Percentiles rank a stretch among this genome's conserved stretches.
Evolutionary conservation across 1,284 basidiomycete genomes (phyloP).

Genomic region (Ceratobasidium sp.): DNA sequence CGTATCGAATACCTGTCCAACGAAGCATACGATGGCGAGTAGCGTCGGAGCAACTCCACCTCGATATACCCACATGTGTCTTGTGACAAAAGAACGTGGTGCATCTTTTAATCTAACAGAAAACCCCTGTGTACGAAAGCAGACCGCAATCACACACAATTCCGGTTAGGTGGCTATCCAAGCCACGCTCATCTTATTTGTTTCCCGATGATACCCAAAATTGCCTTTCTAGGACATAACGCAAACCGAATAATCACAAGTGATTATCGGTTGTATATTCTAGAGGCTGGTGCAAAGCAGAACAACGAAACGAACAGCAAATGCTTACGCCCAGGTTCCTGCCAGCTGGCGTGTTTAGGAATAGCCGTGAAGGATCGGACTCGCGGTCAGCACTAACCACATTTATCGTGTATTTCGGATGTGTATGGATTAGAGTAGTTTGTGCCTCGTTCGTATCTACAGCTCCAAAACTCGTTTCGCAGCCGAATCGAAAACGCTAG

Average conservation of each 20-base stretch:
- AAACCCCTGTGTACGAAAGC: background rate
- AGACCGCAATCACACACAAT: background rate
- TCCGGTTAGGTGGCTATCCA: slow-evolving; percentile 4
- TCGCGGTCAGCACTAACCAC: background rate
- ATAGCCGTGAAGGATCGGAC: background rate
- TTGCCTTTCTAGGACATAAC: background rate
- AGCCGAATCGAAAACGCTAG: too few species aligned
- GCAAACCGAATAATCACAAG: background rate
- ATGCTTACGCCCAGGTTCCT: background rate
- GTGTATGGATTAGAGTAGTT: background rate
- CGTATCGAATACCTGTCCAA: background rate
- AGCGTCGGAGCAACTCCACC: background rate
- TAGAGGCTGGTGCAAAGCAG: too few species aligned
- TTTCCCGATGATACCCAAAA: background rate
- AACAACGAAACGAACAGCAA: background rate
- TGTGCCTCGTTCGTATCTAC: background rate
- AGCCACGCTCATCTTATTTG: background rate
- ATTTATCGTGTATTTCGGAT: background rate
- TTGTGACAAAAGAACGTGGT: background rate
- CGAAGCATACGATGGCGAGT: background rate
- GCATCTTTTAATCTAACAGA: background rate
- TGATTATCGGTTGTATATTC: too few species aligned
- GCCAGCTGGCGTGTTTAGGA: background rate
- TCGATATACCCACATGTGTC: background rate
- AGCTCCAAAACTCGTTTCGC: too few species aligned